Evolutionary conservation across 2,329 filamentous ascomycete genomes (phyloP), one percentile per base, ranked within the genome.

Genomic region (Seiridium cupressi): DNA sequence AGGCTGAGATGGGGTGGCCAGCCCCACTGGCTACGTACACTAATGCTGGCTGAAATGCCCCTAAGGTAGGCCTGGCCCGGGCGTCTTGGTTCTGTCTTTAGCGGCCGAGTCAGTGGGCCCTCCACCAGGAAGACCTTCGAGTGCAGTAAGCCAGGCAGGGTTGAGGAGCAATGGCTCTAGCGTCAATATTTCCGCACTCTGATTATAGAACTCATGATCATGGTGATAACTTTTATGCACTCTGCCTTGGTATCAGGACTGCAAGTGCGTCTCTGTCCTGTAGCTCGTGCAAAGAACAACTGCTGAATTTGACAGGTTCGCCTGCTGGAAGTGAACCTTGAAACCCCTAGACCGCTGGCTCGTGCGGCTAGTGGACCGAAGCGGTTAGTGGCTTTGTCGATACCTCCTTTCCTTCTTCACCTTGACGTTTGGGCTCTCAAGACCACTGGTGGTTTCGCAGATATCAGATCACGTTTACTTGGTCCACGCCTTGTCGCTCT

Each of bases 391-490:
- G 49, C 6, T 36, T 53, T 53, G 32, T 53, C 11, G 32, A 35
- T 53, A 35, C 49, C 49, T 53, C 49, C 49, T 53, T 53, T 53
- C 49, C 49, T 34, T 53, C 49, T 53, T 53, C 31, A 53, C 49
- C 49, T 38, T 8, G 49, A 53, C 35, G 49, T 53, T 53, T 53
- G 49, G 38, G 49, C 49, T 53, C 38, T 53, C 49, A 35, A 53
- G 49, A 53, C 34, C 49, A 38, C 35, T 34, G 35, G 35, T 18
- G 49, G 49, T n/a, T 38, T 53, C 35, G 49, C 34, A 36, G 35
- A 53, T 34, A 53, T 35, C 49, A 35, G 32, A 53, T 53, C 34
- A 35, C 13, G 38, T 42, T 42, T 13, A 42, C 38, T 13, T 13
- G 7, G 38, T 42, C 38, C 7, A 42, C 38, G 7, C 7, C 38